A percentile compares a stretch with the other conserved stretches of the same genome.
phyloP scores from a whole-genome alignment of 2,329 filamentous ascomycete genomes.

The Grosmannia clavigera region DNA sequence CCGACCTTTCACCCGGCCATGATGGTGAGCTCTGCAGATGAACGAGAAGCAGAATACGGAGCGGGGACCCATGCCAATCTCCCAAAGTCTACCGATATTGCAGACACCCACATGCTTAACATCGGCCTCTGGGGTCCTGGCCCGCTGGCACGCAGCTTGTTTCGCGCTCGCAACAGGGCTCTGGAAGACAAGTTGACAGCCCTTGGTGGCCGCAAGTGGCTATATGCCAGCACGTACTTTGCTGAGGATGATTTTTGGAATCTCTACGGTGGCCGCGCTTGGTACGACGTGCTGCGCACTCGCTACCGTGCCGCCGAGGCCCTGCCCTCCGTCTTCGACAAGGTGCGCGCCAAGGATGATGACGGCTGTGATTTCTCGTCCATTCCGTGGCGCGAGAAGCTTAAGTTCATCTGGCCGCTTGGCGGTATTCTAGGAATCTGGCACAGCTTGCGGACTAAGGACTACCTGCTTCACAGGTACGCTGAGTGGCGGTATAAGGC shows the following conservation, averaged over 20 bases:
- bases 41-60: conserved; percentile 4
- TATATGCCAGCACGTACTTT: conserved; percentile 79
- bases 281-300: conserved; percentile 48
- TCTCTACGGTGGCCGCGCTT: conserved; percentile 42
- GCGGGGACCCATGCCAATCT: not conserved
- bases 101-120: conserved; percentile 37
- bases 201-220: conserved; percentile 70
- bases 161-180: conserved; percentile 54
- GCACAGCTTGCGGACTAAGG: conserved; percentile 43
- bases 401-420: conserved; percentile 40
- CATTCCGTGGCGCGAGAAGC: conserved; percentile 24
- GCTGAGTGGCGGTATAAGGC: conserved; percentile 37
- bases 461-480: conserved; percentile 38
- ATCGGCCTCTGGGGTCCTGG: conserved; percentile 69
- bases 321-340: conserved; percentile 57
- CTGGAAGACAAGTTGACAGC: conserved; percentile 56
- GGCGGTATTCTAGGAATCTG: conserved; percentile 47
- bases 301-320: conserved; percentile 46
- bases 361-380: not conserved
- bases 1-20: conserved; percentile 46
- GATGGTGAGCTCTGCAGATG: not conserved
- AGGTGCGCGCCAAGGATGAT: conserved; percentile 32
- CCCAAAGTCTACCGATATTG: conserved; percentile 7
- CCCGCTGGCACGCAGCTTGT: conserved; percentile 39
- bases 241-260: conserved; percentile 56